Base-by-base conservation (phyloP, 352 stramenopile species). In the Globisporangium recalcitrans region DNA sequence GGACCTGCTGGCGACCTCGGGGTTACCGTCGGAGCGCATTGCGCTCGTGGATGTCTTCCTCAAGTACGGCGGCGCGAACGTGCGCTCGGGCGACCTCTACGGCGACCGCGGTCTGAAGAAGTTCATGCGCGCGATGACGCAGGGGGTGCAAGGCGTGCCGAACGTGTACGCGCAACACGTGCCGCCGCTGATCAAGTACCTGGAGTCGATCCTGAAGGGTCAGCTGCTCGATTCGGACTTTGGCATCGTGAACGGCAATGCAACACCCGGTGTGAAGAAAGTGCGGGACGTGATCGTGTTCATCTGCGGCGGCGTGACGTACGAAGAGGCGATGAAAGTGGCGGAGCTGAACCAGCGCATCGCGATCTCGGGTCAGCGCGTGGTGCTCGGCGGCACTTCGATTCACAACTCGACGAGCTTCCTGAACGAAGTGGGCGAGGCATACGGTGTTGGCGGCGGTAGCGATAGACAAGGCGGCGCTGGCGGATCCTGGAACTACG, bases 161-260 rank as follows among this genome's bases (percentile, higher is more conserved):
- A 99, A 99, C 74, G 97, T 99, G 7, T 99, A 99, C 74, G 95
- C 97, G 27, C 97, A 99, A 73, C 98, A 99, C 73, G 88, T 98
- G 49, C 97, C 97, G 40, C 78, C 98, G 13, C 76, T 99, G 36
- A 92, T 98, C 66, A 90, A 97, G 44, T 98, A 95, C 27, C 72
- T 99, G 32, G 85, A 94, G 63, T 62, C 74, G 13, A 87, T 94
- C 57, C 58, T 90, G 7, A 94, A 94, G 65, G 82, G 85, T 24
- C 81, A 90, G 54, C 61, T 94, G 53, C 78, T 91, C 49, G 81
- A 91, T 58, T 68, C 73, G 31, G 85, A 92, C 46, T 94, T 90
- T 77, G 80, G 98, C 64, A 97, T 99, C 36, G 98, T 99, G 70
- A 97, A 98, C 36, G 97, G 98, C 71, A 97, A 98, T 69, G 88